phyloP scores from a whole-genome alignment of 257 asterid species.

The Dorcoceras hygrometricum region DNA sequence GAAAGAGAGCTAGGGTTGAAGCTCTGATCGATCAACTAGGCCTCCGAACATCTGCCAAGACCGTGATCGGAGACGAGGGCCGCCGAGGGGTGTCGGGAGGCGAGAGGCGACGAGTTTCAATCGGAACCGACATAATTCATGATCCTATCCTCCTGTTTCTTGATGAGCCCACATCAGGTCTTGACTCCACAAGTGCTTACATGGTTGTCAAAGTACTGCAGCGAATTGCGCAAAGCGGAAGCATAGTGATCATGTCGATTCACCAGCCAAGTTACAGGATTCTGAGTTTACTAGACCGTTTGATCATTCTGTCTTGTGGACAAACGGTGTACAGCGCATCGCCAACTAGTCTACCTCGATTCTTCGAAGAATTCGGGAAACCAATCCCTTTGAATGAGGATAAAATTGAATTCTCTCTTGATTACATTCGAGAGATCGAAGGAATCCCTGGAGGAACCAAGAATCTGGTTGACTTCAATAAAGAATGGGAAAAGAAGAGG shows the following conservation, averaged over 20 bases:
- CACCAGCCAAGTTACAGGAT: conserved; percentile 52
- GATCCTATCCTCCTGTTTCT: conserved; percentile 46
- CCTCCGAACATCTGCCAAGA: conserved; percentile 29
- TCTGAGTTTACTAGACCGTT: conserved; percentile 34
- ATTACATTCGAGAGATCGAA: conserved; percentile 42
- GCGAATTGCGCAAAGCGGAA: conserved; percentile 45
- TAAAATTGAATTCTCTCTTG: conserved; percentile 38
- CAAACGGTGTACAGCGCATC: conserved; percentile 38
- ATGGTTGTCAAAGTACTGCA: conserved; percentile 47
- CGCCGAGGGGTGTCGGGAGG: conserved; percentile 49
- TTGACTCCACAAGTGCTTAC: conserved; percentile 46
- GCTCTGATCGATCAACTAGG: conserved; percentile 41
- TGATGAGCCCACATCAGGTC: conserved; percentile 52
- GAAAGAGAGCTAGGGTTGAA: conserved; percentile 36
- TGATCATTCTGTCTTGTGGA: conserved; percentile 38
- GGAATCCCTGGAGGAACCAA: conserved; percentile 29
- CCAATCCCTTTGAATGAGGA: conserved; percentile 41
- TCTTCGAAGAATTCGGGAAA: conserved; percentile 37
- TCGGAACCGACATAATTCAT: conserved; percentile 44
- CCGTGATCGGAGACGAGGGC: conserved; percentile 41
- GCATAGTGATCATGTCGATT: conserved; percentile 45
- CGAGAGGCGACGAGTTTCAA: conserved; percentile 45
- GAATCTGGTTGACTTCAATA: conserved; percentile 36
- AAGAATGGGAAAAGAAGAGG: conserved; percentile 23
- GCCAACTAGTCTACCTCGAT: conserved; percentile 28